These are phyloP conservation scores for Stygiomarasmius scandens DNA, from an alignment of 1,284 basidiomycete species.

Conservation along the genomic window DNA sequence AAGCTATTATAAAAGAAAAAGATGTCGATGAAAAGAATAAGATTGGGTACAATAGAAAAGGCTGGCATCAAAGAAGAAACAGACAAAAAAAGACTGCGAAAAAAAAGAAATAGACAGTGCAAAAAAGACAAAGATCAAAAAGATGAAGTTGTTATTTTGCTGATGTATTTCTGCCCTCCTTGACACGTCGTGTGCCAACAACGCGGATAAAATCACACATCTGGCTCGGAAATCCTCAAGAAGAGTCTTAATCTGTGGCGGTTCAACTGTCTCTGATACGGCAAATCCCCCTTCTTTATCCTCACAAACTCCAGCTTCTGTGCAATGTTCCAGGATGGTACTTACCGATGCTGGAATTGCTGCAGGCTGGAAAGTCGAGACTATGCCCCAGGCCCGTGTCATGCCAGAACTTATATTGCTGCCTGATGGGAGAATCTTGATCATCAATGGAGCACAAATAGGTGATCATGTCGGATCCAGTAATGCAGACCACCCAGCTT, in stretches of 20 bases:
- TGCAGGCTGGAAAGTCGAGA: conserved; percentile 32
- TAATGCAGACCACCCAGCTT: conserved; percentile 43
- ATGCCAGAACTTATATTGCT: conserved; percentile 47
- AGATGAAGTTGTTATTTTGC: too few species aligned
- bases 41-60: too few species aligned
- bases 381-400: conserved; percentile 32
- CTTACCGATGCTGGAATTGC: conserved; percentile 32
- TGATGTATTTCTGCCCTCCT: too few species aligned
- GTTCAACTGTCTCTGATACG: conserved; percentile 29
- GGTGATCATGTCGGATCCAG: conserved; percentile 35
- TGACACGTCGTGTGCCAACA: too few species aligned
- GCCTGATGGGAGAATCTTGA: conserved; percentile 48
- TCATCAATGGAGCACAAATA: conserved; percentile 43
- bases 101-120: too few species aligned
- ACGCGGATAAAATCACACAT: too few species aligned
- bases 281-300: conserved; percentile 28
- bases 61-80: too few species aligned
- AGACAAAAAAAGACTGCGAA: too few species aligned
- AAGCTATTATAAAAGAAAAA: too few species aligned
- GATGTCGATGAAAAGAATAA: too few species aligned
- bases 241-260: conserved; percentile 49
- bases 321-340: conserved; percentile 39
- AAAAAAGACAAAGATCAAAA: too few species aligned
- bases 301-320: conserved; percentile 35
- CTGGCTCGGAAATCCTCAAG: too few species aligned